Conservation (phyloP, 495 filamentous ascomycete genomes). For the Penicillium paxilli region DNA sequence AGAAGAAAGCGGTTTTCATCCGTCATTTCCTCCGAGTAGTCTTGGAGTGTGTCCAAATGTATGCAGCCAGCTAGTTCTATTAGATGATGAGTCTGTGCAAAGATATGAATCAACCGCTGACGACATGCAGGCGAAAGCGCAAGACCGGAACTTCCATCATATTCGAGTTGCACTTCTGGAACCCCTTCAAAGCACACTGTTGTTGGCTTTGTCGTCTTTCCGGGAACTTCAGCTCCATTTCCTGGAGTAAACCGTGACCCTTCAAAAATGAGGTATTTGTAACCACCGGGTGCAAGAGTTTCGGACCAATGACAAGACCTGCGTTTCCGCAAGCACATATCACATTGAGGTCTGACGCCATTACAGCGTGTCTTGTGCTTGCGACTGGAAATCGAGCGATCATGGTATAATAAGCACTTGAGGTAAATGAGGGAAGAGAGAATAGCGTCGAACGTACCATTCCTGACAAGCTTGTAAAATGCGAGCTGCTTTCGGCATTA, state of each 20-base stretch:
- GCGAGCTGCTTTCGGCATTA: background rate
- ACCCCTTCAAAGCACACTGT: too few relatives aligned
- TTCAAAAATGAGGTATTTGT: background rate
- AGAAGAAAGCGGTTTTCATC: background rate
- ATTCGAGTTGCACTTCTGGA: background rate
- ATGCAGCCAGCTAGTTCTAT: background rate
- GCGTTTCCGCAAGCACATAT: background rate
- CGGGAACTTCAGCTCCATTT: too few relatives aligned
- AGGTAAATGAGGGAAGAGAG: background rate
- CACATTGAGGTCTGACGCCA: background rate
- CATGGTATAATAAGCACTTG: too few relatives aligned
- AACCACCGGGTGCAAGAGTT: background rate
- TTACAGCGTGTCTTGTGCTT: background rate
- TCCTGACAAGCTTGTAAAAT: background rate
- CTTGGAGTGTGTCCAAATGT: background rate
- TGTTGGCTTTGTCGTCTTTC: background rate
- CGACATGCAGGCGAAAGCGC: background rate
- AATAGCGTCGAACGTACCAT: background rate
- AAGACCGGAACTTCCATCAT: background rate
- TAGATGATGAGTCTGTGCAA: background rate
- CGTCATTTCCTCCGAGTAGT: background rate
- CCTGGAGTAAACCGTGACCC: background rate
- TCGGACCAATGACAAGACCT: background rate
- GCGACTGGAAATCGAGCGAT: background rate
- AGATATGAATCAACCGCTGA: background rate